Base-by-base conservation (phyloP, 129 eudicot species). In the Pittosporum tobira region DNA sequence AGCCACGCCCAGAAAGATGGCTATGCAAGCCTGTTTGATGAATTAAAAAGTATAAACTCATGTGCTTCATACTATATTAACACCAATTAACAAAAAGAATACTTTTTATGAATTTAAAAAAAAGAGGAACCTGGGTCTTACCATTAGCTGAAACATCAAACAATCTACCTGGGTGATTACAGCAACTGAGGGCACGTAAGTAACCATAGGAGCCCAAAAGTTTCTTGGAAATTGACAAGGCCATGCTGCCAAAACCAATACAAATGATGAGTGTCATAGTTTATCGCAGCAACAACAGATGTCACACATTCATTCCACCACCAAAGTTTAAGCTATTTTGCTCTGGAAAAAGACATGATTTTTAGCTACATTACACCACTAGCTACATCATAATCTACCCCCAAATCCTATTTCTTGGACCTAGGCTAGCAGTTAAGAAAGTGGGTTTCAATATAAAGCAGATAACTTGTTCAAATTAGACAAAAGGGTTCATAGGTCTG, bases 171-270 rank as follows among this genome's bases (percentile, higher is more conserved):
- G 10, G 52, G 26, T 54, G 11, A 23, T 42, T 42, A n/a, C 18
- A 28, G 11, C 64, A 59, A 23, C 46, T 14, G 30, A n/a, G 49
- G 6, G 38, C 9, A 5, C 18, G 56, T 38, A 63, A 24, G 65
- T 65, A 61, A 50, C 61, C 60, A 15, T 58, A 12, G 31, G 77
- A 71, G 29, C 58, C 62, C 25, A 71, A 44, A 26, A 65, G 61
- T 30, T 57, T 71, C 61, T 57, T 57, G 11, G 77, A 64, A 64
- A 59, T 50, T 6, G 62, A 48, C 38, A 64, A 10, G 6, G 77
- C 66, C 62, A 71, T 71, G 18, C 48, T 62, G 31, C 40, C 24
- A 15, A 28, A 53, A 6, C 28, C 6, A 52, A 25, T 25, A 16
- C 40, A 34, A 34, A 34, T n/a, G n/a, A n/a, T n/a, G n/a, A n/a